phyloP scores from a whole-genome alignment of 169 alveolate genomes.

The Plasmodium gallinaceum region DNA sequence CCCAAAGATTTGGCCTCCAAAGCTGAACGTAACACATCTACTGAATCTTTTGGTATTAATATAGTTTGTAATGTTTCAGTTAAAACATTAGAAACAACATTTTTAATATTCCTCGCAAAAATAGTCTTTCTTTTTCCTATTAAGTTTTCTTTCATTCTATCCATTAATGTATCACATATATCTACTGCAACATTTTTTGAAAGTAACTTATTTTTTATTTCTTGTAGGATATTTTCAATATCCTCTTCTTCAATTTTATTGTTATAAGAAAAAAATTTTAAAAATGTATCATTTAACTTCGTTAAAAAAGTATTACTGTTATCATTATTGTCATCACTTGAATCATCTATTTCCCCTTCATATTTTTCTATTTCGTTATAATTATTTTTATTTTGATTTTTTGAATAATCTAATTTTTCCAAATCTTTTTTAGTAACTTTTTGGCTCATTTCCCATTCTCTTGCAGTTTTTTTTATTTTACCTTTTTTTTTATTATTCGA shows the following conservation, averaged over 20 bases:
- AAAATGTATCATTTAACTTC: constrained; percentile 88
- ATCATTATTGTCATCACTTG: constrained; percentile 56
- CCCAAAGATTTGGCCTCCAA: constrained; percentile 93
- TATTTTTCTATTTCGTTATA: constrained; percentile 17
- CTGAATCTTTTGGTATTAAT: constrained; percentile 92
- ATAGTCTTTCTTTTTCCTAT: constrained; percentile 90
- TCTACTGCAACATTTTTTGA: constrained; percentile 94
- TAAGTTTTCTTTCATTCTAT: constrained; percentile 88
- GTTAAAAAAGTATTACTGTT: constrained; percentile 18
- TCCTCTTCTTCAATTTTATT: constrained; percentile 90
- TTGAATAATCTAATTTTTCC: constrained; percentile 57
- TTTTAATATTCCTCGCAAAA: constrained; percentile 86
- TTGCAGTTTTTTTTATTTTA: constrained; percentile 58
- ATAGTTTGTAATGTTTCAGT: constrained; percentile 90
- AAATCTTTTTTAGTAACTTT: constrained; percentile 48
- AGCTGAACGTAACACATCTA: constrained; percentile 93
- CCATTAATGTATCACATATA: constrained; percentile 91
- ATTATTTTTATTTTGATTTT: constrained; percentile 12
- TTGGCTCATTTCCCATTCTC: constrained; percentile 73
- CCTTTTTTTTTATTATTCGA: constrained; percentile 26
- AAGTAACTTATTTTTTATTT: constrained; percentile 87
- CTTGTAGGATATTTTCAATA: constrained; percentile 88
- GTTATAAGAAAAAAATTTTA: constrained; percentile 86
- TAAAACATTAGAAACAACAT: constrained; percentile 91
- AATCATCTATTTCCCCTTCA: constrained; percentile 55